Evolutionary conservation across 257 asterid genomes (phyloP).

Genomic region (Capsicum chinense): DNA sequence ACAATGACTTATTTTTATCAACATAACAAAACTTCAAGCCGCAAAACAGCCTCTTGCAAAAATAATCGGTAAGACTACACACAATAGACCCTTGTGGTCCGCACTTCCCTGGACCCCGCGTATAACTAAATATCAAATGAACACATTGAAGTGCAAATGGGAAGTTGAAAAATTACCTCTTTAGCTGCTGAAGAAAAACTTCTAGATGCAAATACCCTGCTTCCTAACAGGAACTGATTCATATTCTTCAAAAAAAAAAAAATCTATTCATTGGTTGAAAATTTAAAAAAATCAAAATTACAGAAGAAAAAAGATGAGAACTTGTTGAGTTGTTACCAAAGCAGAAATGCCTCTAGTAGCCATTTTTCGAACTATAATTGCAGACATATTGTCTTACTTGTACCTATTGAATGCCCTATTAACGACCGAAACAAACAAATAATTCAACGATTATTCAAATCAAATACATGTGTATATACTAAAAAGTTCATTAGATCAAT

Average conservation of each 20-base stretch:
- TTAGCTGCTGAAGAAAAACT: slow-evolving; percentile 69
- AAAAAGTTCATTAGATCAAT: background rate
- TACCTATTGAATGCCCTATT: background rate
- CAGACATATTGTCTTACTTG: slow-evolving; percentile 51
- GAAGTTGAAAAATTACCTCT: slow-evolving; percentile 47
- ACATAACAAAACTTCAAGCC: too few relatives aligned
- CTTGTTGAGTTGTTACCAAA: slow-evolving; percentile 40
- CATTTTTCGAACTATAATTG: slow-evolving; percentile 49
- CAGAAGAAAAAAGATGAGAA: too few relatives aligned
- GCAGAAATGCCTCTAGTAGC: slow-evolving; percentile 48
- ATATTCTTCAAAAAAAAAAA: slow-evolving; percentile 27
- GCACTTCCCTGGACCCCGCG: too few relatives aligned
- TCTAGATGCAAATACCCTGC: slow-evolving; percentile 62
- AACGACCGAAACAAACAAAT: background rate
- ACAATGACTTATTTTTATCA: background rate
- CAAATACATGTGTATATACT: background rate
- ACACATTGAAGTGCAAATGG: background rate
- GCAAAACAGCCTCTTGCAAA: too few relatives aligned
- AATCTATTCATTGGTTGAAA: too few relatives aligned
- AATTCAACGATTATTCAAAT: background rate
- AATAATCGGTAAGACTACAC: background rate
- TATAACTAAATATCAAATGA: background rate
- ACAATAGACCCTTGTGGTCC: too few relatives aligned
- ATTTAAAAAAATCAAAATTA: too few relatives aligned
- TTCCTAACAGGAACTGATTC: slow-evolving; percentile 34